Conservation (phyloP, 495 filamentous ascomycete species). For the Daldinia bambusicola region DNA sequence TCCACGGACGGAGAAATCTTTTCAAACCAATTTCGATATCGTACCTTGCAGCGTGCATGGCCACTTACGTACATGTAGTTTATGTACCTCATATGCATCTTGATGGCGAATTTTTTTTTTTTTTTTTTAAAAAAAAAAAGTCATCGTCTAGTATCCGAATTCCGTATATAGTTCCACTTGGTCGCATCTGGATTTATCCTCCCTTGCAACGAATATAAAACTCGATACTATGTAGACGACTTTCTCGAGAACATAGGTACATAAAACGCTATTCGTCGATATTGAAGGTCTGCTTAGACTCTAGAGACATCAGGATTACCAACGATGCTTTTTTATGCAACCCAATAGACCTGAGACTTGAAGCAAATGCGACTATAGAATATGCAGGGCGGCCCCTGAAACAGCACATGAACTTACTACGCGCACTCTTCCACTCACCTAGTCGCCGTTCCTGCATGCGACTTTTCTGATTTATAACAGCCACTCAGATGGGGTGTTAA, state of each 20-base stretch:
- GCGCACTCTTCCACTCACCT: slow-evolving; percentile 5
- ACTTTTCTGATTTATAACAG: slow-evolving; percentile 12
- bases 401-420: slow-evolving; percentile 22
- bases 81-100: slow-evolving; percentile 17
- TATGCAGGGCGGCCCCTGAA: slow-evolving; percentile 41
- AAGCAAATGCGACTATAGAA: slow-evolving; percentile 34
- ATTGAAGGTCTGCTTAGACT: background rate
- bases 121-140: too few relatives aligned
- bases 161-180: background rate
- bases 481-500: slow-evolving; percentile 8
- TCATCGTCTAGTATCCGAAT: slow-evolving; percentile 7
- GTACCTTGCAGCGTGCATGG: slow-evolving; percentile 45
- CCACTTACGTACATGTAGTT: slow-evolving; percentile 33
- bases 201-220: background rate
- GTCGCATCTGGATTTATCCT: background rate
- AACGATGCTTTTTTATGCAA: slow-evolving; percentile 18
- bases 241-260: background rate
- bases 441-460: background rate
- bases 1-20: slow-evolving; percentile 29
- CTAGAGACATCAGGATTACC: background rate
- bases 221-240: background rate
- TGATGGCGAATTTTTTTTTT: slow-evolving; percentile 5
- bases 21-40: slow-evolving; percentile 18
- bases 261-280: too few relatives aligned
- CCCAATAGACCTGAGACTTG: slow-evolving; percentile 19